Evolutionary conservation across 2,329 filamentous ascomycete species (phyloP).

Genomic region (Zalaria sp.): DNA sequence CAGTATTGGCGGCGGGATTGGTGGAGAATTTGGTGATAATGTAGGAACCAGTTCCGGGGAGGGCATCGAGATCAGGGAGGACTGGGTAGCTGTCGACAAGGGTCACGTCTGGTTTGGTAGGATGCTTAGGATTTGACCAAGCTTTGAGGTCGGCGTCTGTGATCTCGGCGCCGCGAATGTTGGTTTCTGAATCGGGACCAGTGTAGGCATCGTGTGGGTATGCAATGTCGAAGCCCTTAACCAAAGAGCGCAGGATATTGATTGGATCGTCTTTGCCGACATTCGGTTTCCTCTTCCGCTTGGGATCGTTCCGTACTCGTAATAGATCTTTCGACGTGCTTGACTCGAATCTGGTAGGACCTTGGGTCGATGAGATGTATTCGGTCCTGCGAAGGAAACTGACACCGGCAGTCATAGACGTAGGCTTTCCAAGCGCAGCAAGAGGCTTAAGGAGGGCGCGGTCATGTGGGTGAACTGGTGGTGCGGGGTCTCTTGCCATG

Average conservation of each 20-base stretch:
- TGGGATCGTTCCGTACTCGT: slow-evolving; percentile 24
- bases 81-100: slow-evolving; percentile 47
- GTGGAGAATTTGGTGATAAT: slow-evolving; percentile 48
- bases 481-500: slow-evolving; percentile 58
- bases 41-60: slow-evolving; percentile 44
- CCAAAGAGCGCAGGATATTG: slow-evolving; percentile 45
- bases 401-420: slow-evolving; percentile 60
- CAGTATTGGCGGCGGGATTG: slow-evolving; percentile 36
- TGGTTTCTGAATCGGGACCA: slow-evolving; percentile 46
- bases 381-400: slow-evolving; percentile 94
- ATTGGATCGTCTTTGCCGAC: slow-evolving; percentile 41
- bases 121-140: slow-evolving; percentile 47
- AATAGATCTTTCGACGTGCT: slow-evolving; percentile 40
- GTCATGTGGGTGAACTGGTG: slow-evolving; percentile 69
- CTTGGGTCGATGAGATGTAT: slow-evolving; percentile 57
- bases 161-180: slow-evolving; percentile 38
- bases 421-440: slow-evolving; percentile 71
- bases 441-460: slow-evolving; percentile 70
- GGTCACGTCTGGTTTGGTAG: slow-evolving; percentile 40
- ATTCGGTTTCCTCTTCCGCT: slow-evolving; percentile 21
- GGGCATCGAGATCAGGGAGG: slow-evolving; percentile 45
- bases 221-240: slow-evolving; percentile 51
- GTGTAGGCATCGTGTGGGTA: slow-evolving; percentile 52
- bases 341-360: slow-evolving; percentile 31
- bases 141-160: slow-evolving; percentile 41